These are phyloP conservation scores for Phyllachora maydis DNA, from an alignment of 2,329 filamentous ascomycete genomes.

Conservation along the genomic window DNA sequence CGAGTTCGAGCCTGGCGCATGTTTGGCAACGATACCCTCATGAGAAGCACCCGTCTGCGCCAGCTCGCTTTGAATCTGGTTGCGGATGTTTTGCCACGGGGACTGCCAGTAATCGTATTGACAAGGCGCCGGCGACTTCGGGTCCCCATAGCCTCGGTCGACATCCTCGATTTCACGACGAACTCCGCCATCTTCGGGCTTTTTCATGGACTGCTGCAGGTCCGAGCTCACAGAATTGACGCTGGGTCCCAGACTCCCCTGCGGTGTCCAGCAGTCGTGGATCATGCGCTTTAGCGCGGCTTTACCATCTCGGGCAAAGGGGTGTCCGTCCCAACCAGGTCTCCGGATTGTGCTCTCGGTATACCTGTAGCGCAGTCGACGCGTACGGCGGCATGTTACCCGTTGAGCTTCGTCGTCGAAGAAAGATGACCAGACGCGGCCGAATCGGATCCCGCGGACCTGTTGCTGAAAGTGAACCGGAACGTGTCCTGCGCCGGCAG, in stretches of 20 bases:
- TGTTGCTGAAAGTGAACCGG: too few species aligned
- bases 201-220: slow-evolving; percentile 13
- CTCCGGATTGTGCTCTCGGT: slow-evolving; percentile 18
- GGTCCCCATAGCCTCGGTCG: too few species aligned
- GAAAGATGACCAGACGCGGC: slow-evolving; percentile 19
- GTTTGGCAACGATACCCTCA: too few species aligned
- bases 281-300: slow-evolving; percentile 18
- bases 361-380: slow-evolving; percentile 21
- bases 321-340: too few species aligned
- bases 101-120: slow-evolving; percentile 11
- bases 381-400: slow-evolving; percentile 21
- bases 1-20: too few species aligned
- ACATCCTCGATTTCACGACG: slow-evolving; percentile 21
- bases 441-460: slow-evolving; percentile 25
- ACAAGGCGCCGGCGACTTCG: too few species aligned
- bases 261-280: slow-evolving; percentile 16
- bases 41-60: too few species aligned
- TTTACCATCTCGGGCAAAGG: slow-evolving; percentile 13
- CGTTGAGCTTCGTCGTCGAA: slow-evolving; percentile 18
- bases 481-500: too few species aligned
- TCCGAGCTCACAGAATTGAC: slow-evolving; percentile 15
- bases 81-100: slow-evolving; percentile 13
- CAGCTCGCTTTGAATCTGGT: too few species aligned
- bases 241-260: slow-evolving; percentile 5
- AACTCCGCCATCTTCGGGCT: slow-evolving; percentile 15